These are phyloP conservation scores for Jimgerdemannia lactiflua DNA, from an alignment of 192 early-diverging fungal genomes.

Conservation along the genomic window DNA sequence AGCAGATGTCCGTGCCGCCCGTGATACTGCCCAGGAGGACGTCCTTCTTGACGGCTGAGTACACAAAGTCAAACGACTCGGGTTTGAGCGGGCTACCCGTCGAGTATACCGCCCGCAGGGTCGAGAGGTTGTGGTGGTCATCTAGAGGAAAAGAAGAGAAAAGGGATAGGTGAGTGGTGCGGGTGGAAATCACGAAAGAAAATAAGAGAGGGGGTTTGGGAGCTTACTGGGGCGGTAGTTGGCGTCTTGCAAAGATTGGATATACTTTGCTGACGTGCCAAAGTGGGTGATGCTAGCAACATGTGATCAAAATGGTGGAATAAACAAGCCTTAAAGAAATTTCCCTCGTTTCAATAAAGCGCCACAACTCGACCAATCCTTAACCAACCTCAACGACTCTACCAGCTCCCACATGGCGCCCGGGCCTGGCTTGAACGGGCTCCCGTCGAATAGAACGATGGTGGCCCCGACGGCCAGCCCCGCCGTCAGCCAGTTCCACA, in stretches of 20 bases:
- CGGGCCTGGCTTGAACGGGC: slow-evolving; percentile 85
- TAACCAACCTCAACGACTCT: slow-evolving; percentile 55
- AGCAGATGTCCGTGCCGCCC: slow-evolving; percentile 97
- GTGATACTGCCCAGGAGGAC: slow-evolving; percentile 92
- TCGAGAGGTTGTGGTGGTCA: slow-evolving; percentile 55
- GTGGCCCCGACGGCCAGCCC: slow-evolving; percentile 78
- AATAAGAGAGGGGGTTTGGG: slow-evolving; percentile 4
- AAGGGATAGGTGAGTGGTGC: neutral
- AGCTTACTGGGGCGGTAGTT: slow-evolving; percentile 54
- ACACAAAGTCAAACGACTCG: slow-evolving; percentile 92
- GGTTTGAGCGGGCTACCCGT: slow-evolving; percentile 95
- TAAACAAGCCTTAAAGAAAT: neutral
- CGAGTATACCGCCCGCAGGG: slow-evolving; percentile 79
- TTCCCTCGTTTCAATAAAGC: neutral
- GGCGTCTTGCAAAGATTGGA: slow-evolving; percentile 83
- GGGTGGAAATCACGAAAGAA: neutral
- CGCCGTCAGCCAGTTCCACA: slow-evolving; percentile 98
- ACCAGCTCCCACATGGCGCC: slow-evolving; percentile 73
- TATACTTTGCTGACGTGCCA: slow-evolving; percentile 95
- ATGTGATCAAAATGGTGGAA: neutral
- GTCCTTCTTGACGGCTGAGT: slow-evolving; percentile 78
- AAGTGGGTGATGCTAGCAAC: slow-evolving; percentile 74
- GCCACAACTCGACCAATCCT: neutral
- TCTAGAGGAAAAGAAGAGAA: slow-evolving; percentile 10
- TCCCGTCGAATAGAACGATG: slow-evolving; percentile 90